These are phyloP conservation scores for Pyronema omphalodes DNA, from an alignment of 495 filamentous ascomycete genomes.

Conservation along the genomic window DNA sequence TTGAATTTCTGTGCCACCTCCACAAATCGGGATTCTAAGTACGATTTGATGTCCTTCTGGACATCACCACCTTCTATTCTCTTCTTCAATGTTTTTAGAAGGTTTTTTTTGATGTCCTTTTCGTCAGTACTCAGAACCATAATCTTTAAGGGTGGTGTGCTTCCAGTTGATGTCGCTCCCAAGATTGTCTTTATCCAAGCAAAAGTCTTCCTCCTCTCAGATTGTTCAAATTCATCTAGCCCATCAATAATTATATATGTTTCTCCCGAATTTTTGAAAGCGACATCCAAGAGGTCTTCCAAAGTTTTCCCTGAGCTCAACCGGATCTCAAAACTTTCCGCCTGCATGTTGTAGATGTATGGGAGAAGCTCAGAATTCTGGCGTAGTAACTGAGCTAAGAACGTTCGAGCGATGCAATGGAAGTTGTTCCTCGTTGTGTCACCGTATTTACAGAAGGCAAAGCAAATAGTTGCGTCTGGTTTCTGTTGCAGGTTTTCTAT, in stretches of 20 bases:
- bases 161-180: conserved; percentile 5
- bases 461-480: conserved; percentile 18
- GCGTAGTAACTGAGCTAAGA: conserved; percentile 27
- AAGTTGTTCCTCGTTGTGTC: conserved; percentile 24
- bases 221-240: conserved; percentile 28
- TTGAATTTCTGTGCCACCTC: conserved; percentile 22
- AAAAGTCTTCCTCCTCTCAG: conserved; percentile 22
- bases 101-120: conserved; percentile 20
- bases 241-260: conserved; percentile 31
- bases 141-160: conserved; percentile 22
- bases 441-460: conserved; percentile 30
- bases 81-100: conserved; percentile 20
- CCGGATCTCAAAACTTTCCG: conserved; percentile 18
- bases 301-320: conserved; percentile 18
- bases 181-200: conserved; percentile 18
- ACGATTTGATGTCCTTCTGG: conserved; percentile 23
- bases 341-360: conserved; percentile 23
- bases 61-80: conserved; percentile 17
- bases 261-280: conserved; percentile 16
- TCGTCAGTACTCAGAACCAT: conserved; percentile 29
- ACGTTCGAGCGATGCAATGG: conserved; percentile 21
- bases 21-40: conserved; percentile 11
- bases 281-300: conserved; percentile 22
- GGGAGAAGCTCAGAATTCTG: conserved; percentile 23
- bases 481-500: conserved; percentile 22